Conservation (phyloP, 805 yeast species). For the Teunomyces aglyptinius region DNA sequence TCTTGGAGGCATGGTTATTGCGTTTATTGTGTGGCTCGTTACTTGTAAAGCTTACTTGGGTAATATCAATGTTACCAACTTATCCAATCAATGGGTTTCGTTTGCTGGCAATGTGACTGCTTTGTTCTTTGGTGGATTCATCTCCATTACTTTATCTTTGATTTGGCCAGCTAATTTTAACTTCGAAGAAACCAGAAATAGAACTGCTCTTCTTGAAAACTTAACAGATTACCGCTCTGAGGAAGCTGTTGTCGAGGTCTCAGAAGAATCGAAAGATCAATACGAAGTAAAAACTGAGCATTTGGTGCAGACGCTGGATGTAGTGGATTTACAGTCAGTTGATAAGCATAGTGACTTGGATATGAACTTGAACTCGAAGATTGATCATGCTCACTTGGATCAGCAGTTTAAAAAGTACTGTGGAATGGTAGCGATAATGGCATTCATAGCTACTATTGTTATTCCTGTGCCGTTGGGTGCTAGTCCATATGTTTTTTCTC, state of each 20-base stretch:
- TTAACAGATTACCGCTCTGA: slow-evolving; percentile 3
- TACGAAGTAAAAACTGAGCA: neutral
- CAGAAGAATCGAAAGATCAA: neutral
- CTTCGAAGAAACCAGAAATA: slow-evolving; percentile 30
- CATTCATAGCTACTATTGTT: slow-evolving; percentile 23
- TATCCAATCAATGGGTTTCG: slow-evolving; percentile 39
- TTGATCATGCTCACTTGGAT: slow-evolving; percentile 25
- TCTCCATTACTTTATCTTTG: slow-evolving; percentile 27
- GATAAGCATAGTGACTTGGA: slow-evolving; percentile 10
- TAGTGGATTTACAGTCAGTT: neutral
- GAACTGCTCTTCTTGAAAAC: slow-evolving; percentile 20
- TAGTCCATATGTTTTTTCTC: slow-evolving; percentile 30
- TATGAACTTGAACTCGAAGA: slow-evolving; percentile 19
- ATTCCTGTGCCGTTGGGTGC: slow-evolving; percentile 36
- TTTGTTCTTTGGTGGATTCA: slow-evolving; percentile 34
- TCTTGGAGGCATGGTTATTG: slow-evolving; percentile 33
- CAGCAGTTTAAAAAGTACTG: slow-evolving; percentile 29
- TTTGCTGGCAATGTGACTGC: slow-evolving; percentile 42
- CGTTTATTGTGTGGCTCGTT: slow-evolving; percentile 38
- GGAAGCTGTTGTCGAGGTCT: neutral
- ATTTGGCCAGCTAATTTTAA: slow-evolving; percentile 43
- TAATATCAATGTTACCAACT: slow-evolving; percentile 30
- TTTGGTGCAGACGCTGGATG: neutral
- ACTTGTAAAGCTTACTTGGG: slow-evolving; percentile 35
- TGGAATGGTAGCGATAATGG: slow-evolving; percentile 18